Evolutionary conservation across 345 rosid species (phyloP), one percentile per base, ranked within the genome.

Genomic region (Nasturtium officinale): DNA sequence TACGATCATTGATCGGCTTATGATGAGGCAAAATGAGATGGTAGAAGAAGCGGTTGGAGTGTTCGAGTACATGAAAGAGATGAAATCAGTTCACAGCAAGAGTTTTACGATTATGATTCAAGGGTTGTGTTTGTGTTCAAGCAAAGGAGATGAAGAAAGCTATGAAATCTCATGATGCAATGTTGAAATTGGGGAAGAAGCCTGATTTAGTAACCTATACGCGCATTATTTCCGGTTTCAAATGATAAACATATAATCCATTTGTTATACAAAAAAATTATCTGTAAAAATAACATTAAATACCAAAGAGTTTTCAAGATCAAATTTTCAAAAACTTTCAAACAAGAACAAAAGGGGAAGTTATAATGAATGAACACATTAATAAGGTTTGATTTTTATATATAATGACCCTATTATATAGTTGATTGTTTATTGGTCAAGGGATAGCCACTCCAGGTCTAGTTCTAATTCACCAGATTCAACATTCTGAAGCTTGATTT

Each of bases 401-500:
- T 72, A 42, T 51, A 18, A 18, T 45, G 52, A 57, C 17, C 72
- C 76, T 70, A 63, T 63, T n/a, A 45, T 40, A 59, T 42, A 4
- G 62, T 54, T 15, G 51, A 18, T 51, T 3, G 37, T 12, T 64
- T 85, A 94, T 78, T 89, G 96, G 16, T 87, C 95, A 8, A 94
- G 95, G 30, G 92, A 42, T 25, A 85, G 35, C 99, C 97, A 95
- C 82, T 95, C 92, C 48, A 95, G 12, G 23, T 90, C 91, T 67
- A 91, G 66, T 69, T 85, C 87, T 68, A 95, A 15, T 54, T 88
- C 96, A 30, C 99, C 99, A 57, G 87, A 86, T 80, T 95, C 99
- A 12, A 91, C 99, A 68, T 95, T 91, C 83, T 95, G 99, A 69
- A 92, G 99, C 85, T 87, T 90, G 58, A 95, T 73, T 6, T 65